These are phyloP conservation scores for Blastobotrys apis DNA, from an alignment of 1,139 yeast species.

Conservation along the genomic window DNA sequence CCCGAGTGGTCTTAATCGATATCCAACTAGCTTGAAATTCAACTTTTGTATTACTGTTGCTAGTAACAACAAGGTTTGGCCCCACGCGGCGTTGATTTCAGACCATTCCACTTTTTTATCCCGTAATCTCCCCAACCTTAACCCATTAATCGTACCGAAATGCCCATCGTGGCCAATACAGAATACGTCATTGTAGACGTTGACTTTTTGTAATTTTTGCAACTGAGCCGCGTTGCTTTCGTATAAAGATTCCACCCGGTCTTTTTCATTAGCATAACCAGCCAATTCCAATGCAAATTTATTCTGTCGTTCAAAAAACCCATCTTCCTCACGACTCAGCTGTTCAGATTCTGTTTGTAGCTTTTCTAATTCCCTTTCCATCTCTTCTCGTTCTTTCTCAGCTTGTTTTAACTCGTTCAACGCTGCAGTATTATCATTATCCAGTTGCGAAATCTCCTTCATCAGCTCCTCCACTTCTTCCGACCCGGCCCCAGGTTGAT, in stretches of 20 bases:
- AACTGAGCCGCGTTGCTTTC: constrained; percentile 59
- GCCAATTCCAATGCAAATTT: constrained; percentile 47
- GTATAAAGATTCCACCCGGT: constrained; percentile 58
- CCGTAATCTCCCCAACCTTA: constrained; percentile 65
- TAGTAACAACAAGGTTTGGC: constrained; percentile 69
- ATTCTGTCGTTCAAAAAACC: constrained; percentile 48
- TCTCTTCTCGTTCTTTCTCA: constrained; percentile 38
- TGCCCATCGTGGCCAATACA: constrained; percentile 76
- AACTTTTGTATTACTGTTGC: constrained; percentile 61
- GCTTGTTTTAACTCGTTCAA: constrained; percentile 30
- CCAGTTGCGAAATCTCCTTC: constrained; percentile 40
- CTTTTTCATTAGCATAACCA: constrained; percentile 49
- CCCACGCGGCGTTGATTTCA: constrained; percentile 89
- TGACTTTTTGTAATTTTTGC: constrained; percentile 65
- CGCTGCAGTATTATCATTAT: constrained; percentile 25
- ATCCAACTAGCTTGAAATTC: constrained; percentile 52
- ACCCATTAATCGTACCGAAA: constrained; percentile 84
- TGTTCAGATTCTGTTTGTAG: constrained; percentile 35
- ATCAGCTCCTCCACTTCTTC: constrained; percentile 44
- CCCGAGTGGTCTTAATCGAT: constrained; percentile 75
- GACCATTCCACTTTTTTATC: constrained; percentile 70
- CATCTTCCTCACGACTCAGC: constrained; percentile 42
- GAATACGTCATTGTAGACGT: constrained; percentile 79
- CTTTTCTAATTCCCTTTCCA: constrained; percentile 26
- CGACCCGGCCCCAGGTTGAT: constrained; percentile 46